phyloP scores from a whole-genome alignment of 345 rosid genomes.

The Trapa incisa region DNA sequence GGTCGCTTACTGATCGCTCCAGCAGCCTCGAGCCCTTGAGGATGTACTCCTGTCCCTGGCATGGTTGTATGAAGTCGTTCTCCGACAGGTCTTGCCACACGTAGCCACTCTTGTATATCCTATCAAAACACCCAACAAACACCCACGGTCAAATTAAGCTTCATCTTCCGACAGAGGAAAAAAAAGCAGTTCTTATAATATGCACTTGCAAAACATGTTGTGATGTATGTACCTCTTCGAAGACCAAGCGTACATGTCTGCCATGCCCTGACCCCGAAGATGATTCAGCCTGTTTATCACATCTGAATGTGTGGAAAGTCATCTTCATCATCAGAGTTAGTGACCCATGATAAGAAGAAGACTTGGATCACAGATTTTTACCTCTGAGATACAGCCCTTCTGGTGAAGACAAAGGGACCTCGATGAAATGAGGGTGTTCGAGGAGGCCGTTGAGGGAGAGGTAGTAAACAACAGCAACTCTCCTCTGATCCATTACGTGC shows the following conservation, averaged over 20 bases:
- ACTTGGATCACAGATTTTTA: conserved; percentile 2
- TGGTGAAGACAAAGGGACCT: conserved; percentile 47
- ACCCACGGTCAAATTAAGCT: background rate
- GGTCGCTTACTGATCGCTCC: conserved; percentile 16
- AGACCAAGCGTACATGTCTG: conserved; percentile 53
- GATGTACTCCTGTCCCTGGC: conserved; percentile 45
- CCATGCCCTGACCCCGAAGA: conserved; percentile 53
- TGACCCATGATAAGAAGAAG: background rate
- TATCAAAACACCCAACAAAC: conserved; percentile 4
- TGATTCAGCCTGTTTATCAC: conserved; percentile 31
- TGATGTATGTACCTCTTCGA: conserved; percentile 31
- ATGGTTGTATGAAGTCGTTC: conserved; percentile 42
- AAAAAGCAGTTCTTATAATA: background rate
- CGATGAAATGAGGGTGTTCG: conserved; percentile 65
- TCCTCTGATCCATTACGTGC: conserved; percentile 9
- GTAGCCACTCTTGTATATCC: conserved; percentile 52
- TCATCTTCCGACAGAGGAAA: background rate
- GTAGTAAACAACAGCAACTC: conserved; percentile 49
- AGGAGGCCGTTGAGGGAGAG: conserved; percentile 54
- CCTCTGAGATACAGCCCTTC: conserved; percentile 49
- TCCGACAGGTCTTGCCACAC: conserved; percentile 65
- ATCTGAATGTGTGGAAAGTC: conserved; percentile 18
- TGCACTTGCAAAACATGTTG: background rate
- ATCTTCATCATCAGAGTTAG: background rate
- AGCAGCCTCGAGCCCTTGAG: conserved; percentile 54